phyloP scores from a whole-genome alignment of 2,329 filamentous ascomycete species.

The Pyrenophora graminea region DNA sequence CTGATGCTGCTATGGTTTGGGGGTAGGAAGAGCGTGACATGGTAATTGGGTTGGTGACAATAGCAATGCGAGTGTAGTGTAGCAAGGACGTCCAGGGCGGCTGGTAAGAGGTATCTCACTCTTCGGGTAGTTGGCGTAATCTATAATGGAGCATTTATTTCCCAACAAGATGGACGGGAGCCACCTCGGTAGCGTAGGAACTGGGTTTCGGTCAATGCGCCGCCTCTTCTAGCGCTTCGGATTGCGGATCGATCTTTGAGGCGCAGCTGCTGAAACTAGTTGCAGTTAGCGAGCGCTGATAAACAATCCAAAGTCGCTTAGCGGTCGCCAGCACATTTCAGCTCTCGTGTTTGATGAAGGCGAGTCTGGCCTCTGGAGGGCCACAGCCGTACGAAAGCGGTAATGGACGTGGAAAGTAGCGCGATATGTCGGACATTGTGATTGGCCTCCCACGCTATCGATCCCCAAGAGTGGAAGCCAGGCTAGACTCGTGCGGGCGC shows the following conservation, averaged over 20 bases:
- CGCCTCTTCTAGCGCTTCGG: conserved; percentile 11
- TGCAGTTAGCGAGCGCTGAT: conserved; percentile 14
- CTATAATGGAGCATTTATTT: conserved; percentile 17
- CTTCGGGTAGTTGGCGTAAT: conserved; percentile 10
- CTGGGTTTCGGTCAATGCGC: conserved; percentile 17
- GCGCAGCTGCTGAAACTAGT: conserved; percentile 5
- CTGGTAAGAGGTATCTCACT: conserved; percentile 1
- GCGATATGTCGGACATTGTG: neutral
- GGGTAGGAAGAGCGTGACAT: conserved; percentile 43
- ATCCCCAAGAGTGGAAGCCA: neutral
- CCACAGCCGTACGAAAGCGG: conserved; percentile 9
- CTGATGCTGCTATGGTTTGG: conserved; percentile 38
- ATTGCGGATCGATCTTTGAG: conserved; percentile 6
- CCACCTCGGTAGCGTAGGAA: conserved; percentile 18
- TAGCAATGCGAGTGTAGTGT: too few species aligned
- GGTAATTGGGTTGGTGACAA: neutral
- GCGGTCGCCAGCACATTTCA: conserved; percentile 10
- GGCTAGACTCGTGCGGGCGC: conserved; percentile 2
- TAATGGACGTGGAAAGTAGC: conserved; percentile 8
- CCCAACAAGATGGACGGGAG: conserved; percentile 18
- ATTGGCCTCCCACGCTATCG: conserved; percentile 11
- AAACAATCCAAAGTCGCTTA: conserved; percentile 10
- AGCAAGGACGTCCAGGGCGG: neutral
- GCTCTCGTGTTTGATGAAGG: conserved; percentile 1
- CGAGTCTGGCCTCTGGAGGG: conserved; percentile 4